Evolutionary conservation across 768 basidiomycete species (phyloP), one percentile per base, ranked within the genome.

Genomic region (Kwoniella dendrophila): DNA sequence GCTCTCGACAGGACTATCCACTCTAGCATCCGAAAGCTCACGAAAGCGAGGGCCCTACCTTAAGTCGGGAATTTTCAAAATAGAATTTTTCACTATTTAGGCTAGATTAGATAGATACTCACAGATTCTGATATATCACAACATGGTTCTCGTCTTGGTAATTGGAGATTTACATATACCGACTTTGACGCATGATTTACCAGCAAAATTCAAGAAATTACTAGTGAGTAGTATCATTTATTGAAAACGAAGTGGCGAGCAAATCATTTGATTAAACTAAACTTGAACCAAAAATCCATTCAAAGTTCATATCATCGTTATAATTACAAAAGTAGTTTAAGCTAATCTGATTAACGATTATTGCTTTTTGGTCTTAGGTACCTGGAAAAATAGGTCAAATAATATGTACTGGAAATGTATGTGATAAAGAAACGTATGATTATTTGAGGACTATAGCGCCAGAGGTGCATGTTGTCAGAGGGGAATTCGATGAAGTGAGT

Each of bases 301-400:
- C n/a, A n/a, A n/a, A n/a, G n/a, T n/a, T n/a, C n/a, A n/a, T n/a
- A n/a, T n/a, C n/a, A n/a, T n/a, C n/a, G n/a, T n/a, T n/a, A n/a
- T n/a, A n/a, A n/a, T 24, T 8, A 30, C 34, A 16, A 38, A n/a
- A n/a, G n/a, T n/a, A n/a, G n/a, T n/a, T n/a, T n/a, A n/a, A n/a
- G 22, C 7, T 7, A 26, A 49, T 30, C 6, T 51, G 20, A 29
- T 14, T 30, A 33, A 27, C 34, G 49, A 51, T 32, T 7, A 27
- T 5, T 5, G 20, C 20, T 33, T 5, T 6, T 33, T 10, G 27
- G 5, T 16, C 10, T 69, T 75, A 76, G 54, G 88, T 91, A 4
- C 90, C 90, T 20, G 96, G 96, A 22, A 99, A 99, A 80, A 98
- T 99, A 45, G 91, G 94, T 65, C 95, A 98, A 79, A 96, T 98